phyloP scores from a whole-genome alignment of 2,329 filamentous ascomycete species.

The Talaromyces atroroseus region DNA sequence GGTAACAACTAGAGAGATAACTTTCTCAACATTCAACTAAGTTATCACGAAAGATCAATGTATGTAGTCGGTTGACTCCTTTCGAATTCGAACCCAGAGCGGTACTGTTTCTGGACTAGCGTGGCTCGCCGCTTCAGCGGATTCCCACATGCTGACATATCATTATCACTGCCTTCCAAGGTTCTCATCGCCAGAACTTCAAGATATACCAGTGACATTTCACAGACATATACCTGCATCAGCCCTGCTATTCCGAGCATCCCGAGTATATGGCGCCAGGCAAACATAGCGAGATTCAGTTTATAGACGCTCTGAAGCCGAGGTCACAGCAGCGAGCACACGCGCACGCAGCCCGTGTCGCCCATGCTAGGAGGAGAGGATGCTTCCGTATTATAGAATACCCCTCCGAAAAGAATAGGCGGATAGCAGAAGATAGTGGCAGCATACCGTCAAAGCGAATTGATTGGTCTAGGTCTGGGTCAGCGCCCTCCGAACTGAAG shows the following conservation, averaged over 20 bases:
- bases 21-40: too few species aligned
- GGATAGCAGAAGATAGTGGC: background rate
- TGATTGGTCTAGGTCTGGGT: background rate
- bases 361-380: background rate
- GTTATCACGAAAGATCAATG: too few species aligned
- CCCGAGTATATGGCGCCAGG: background rate
- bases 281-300: background rate
- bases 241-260: background rate
- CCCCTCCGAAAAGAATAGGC: background rate
- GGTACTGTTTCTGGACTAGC: too few species aligned
- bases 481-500: background rate
- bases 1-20: too few species aligned
- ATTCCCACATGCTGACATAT: too few species aligned
- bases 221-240: too few species aligned
- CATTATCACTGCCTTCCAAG: too few species aligned
- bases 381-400: slow-evolving; percentile 8
- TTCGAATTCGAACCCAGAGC: too few species aligned
- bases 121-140: too few species aligned
- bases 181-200: too few species aligned
- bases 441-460: background rate
- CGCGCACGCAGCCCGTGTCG: slow-evolving; percentile 3
- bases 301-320: background rate
- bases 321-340: background rate
- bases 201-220: too few species aligned
- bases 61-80: too few species aligned